Percentiles rank a stretch among this genome's conserved stretches.
phyloP scores from a whole-genome alignment of 805 yeast species.

The Ogataea siamensis region DNA sequence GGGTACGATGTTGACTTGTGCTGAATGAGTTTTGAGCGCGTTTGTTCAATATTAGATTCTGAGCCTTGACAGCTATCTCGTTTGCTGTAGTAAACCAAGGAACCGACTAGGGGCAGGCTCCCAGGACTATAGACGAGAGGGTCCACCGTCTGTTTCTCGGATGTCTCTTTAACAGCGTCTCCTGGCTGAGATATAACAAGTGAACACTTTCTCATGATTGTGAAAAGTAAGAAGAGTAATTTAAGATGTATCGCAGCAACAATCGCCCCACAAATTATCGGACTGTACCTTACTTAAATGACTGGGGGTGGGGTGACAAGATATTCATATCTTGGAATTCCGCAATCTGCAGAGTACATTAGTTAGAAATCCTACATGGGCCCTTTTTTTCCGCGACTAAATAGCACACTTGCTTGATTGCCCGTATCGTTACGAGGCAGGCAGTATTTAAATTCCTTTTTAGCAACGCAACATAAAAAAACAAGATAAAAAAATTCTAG shows the following conservation, averaged over 20 bases:
- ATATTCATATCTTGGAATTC: not conserved
- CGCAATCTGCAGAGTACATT: slow-evolving; percentile 1
- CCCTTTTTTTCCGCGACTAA: not conserved
- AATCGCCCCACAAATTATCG: slow-evolving; percentile 17
- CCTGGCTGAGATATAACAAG: slow-evolving; percentile 12
- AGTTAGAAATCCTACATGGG: not conserved
- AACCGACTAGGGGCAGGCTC: slow-evolving; percentile 30
- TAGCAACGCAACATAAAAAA: slow-evolving; percentile 16
- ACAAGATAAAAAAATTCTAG: slow-evolving; percentile 50
- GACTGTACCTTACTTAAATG: not conserved
- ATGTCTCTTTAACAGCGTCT: not conserved
- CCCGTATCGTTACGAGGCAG: no score
- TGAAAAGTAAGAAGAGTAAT: no score
- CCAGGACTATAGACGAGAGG: slow-evolving; percentile 14
- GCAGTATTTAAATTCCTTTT: no score
- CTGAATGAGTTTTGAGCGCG: not conserved
- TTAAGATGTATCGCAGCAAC: no score
- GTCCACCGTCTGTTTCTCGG: slow-evolving; percentile 1
- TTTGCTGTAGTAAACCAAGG: slow-evolving; percentile 26
- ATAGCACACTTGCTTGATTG: no score
- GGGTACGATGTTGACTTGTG: slow-evolving; percentile 10
- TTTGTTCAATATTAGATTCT: not conserved
- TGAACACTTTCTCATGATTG: slow-evolving; percentile 13
- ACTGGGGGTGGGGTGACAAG: slow-evolving; percentile 3
- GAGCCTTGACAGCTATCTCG: slow-evolving; percentile 4